Conservation (phyloP, 2,329 filamentous ascomycete species). For the Colletotrichum nymphaeae region DNA sequence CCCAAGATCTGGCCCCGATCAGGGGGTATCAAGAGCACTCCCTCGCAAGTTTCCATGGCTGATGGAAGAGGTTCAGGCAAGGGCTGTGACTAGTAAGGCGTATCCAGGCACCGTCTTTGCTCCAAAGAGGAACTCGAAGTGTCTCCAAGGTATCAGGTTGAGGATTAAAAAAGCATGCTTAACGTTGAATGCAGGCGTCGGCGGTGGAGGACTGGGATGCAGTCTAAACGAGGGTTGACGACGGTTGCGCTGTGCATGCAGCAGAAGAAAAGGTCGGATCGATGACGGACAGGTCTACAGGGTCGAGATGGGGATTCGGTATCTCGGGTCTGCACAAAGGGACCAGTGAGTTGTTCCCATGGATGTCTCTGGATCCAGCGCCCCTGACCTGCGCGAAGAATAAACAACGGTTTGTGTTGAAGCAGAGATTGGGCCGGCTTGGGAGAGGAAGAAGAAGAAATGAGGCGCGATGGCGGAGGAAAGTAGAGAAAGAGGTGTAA, state of each 20-base stretch:
- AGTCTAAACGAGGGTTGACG: slow-evolving; percentile 13
- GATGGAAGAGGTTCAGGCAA: neutral
- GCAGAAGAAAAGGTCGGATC: slow-evolving; percentile 10
- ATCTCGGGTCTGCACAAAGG: slow-evolving; percentile 15
- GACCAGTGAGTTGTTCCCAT: slow-evolving; percentile 16
- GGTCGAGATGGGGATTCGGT: neutral
- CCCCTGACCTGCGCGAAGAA: slow-evolving; percentile 22
- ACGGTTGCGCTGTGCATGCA: slow-evolving; percentile 26
- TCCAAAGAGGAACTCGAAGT: slow-evolving; percentile 3
- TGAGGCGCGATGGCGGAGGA: neutral
- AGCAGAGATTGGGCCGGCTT: slow-evolving; percentile 17
- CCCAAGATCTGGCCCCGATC: slow-evolving; percentile 63
- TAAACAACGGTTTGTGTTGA: slow-evolving; percentile 15
- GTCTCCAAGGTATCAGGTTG: slow-evolving; percentile 5
- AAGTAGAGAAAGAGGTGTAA: slow-evolving; percentile 14
- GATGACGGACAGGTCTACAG: neutral
- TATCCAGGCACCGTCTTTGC: neutral
- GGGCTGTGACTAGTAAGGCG: neutral
- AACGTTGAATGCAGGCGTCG: slow-evolving; percentile 12
- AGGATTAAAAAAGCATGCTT: slow-evolving; percentile 30
- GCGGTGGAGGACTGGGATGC: neutral
- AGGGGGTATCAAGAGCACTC: slow-evolving; percentile 61
- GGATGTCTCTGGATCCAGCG: slow-evolving; percentile 11
- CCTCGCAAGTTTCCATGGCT: slow-evolving; percentile 49
- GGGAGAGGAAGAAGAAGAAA: slow-evolving; percentile 23